Conservation (phyloP, 148 eudicot species). For the Vaccinium macrocarpon region DNA sequence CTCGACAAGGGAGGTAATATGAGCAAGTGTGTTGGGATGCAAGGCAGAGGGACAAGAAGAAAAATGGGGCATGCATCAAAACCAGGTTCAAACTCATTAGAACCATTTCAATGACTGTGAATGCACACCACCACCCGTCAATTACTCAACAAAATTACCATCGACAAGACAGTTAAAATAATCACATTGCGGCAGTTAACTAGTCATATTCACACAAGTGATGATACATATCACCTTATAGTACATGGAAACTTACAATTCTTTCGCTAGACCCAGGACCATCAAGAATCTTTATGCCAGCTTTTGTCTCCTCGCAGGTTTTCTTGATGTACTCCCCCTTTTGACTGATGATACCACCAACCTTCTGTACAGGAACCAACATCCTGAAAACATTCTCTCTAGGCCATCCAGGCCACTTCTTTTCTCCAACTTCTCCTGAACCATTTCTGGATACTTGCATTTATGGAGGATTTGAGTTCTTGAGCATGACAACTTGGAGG, state of each 20-base stretch:
- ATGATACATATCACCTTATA: not conserved
- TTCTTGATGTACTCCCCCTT: slow-evolving; percentile 12
- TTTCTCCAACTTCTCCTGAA: not conserved
- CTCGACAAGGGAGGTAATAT: not conserved
- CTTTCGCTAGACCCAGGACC: slow-evolving; percentile 5
- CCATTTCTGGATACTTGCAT: not conserved
- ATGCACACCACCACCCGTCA: not conserved
- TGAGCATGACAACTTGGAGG: not conserved
- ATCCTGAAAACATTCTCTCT: slow-evolving; percentile 8
- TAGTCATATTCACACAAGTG: not conserved
- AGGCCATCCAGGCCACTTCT: slow-evolving; percentile 6
- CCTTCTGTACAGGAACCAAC: slow-evolving; percentile 10
- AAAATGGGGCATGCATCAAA: not conserved
- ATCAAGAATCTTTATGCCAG: slow-evolving; percentile 12
- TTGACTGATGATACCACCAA: not conserved
- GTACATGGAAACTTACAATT: not conserved
- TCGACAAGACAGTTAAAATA: not conserved
- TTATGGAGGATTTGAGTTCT: not conserved
- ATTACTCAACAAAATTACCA: not conserved
- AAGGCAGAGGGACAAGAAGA: not conserved
- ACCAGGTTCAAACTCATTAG: not conserved
- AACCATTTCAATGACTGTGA: not conserved
- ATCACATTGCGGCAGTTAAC: not conserved
- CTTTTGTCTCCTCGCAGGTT: slow-evolving; percentile 4
- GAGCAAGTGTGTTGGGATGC: not conserved